Evolutionary conservation across 2,329 filamentous ascomycete species (phyloP).

Genomic region (Penicillium paneum): DNA sequence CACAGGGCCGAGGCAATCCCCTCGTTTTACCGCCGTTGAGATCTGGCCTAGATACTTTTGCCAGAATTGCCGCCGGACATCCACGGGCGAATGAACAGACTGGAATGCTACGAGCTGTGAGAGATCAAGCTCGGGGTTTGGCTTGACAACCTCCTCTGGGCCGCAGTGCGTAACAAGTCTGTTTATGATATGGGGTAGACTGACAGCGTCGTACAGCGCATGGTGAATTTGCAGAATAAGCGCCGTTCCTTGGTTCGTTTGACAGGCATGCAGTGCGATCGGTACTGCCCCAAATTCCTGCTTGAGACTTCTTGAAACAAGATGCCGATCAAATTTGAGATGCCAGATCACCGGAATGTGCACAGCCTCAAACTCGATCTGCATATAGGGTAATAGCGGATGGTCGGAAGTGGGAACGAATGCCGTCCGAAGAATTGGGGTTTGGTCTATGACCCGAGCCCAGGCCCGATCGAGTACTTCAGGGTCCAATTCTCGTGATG

Average conservation of each 20-base stretch:
- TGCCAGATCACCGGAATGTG: conserved; percentile 35
- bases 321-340: conserved; percentile 13
- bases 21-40: conserved; percentile 4
- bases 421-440: conserved; percentile 66
- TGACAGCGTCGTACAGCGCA: conserved; percentile 82
- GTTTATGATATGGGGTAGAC: conserved; percentile 62
- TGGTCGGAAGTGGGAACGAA: conserved; percentile 55
- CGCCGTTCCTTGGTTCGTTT: conserved; percentile 30
- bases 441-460: conserved; percentile 53
- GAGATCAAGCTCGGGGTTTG: conserved; percentile 32
- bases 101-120: conserved; percentile 43
- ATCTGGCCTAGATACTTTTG: conserved; percentile 34
- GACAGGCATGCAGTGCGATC: conserved; percentile 37
- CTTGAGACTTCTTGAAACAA: conserved; percentile 9
- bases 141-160: conserved; percentile 9
- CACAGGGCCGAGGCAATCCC: conserved; percentile 19
- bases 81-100: conserved; percentile 21
- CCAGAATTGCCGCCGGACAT: conserved; percentile 46
- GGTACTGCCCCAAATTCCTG: conserved; percentile 20
- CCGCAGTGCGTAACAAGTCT: conserved; percentile 49
- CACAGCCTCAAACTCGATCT: conserved; percentile 54
- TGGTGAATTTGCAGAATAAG: conserved; percentile 69
- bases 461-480: conserved; percentile 58
- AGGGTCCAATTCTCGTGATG: conserved; percentile 43
- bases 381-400: conserved; percentile 55